Base-by-base conservation (phyloP, 2,329 filamentous ascomycete species). In the Talaromyces islandicus region DNA sequence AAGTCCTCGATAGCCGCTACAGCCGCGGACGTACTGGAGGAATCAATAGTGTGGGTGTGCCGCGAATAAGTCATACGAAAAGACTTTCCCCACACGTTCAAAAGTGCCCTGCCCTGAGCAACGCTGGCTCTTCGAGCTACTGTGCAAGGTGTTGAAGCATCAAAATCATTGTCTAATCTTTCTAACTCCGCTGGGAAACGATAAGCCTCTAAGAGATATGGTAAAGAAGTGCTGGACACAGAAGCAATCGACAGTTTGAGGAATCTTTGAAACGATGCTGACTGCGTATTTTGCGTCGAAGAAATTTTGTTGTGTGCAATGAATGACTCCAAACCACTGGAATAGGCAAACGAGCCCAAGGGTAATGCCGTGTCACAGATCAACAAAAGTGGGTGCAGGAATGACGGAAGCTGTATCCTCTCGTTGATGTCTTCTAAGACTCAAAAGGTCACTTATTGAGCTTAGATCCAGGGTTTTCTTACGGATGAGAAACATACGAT, bases 291-390 rank as follows among this genome's bases (percentile, higher is more conserved):
- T 19, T 65, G 61, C 21, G 65, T 65, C 21, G 74, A 70, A n/a
- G 73, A 66, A 21, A 70, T 66, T 60, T 79, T 80, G 63, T 78
- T 73, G 69, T 88, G 85, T 3, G 83, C 84, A 57, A 88, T 80
- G 68, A 84, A 87, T 21, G 85, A 87, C 70, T 88, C 85, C 19
- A 88, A 75, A 4, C 85, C 85, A 67, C 79, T 84, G 70, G 82
- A 85, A 75, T 87, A 88, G 64, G 85, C 85, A 69, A 88, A 88
- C 1, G 85, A 86, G 52, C 85, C 85, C 1, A 88, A 74, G 0
- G 85, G 85, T 1, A 88, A 79, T 19, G 85, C 85, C 21, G 85
- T 87, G 72, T 88, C 85, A 57, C 85, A 82, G 29, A 88, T 80
- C 17, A 87, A 77, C 51, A 87, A 79, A 11, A 88, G 78, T 27